These are phyloP conservation scores for Globisporangium takayamanum DNA, from an alignment of 352 stramenopile genomes.

Conservation along the genomic window DNA sequence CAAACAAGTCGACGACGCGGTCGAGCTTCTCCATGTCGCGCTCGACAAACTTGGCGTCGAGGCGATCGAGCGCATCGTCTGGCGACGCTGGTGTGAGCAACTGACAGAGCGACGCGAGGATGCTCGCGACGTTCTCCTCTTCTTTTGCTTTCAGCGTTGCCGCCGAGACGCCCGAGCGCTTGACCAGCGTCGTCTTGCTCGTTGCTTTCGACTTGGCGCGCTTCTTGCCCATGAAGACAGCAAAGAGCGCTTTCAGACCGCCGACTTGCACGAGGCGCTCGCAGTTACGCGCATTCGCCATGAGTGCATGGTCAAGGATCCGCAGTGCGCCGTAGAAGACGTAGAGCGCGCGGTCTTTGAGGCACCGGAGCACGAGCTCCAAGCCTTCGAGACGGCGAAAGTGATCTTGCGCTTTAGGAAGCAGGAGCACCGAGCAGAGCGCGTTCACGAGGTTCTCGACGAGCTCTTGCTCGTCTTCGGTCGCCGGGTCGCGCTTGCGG, in stretches of 20 bases:
- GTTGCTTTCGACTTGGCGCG: constrained; percentile 13
- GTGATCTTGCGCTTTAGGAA: constrained; percentile 35
- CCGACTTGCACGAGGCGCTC: constrained; percentile 64
- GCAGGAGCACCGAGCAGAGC: constrained; percentile 74
- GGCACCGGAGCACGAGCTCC: constrained; percentile 90
- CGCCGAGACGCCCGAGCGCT: constrained; percentile 10
- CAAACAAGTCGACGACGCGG: constrained; percentile 69
- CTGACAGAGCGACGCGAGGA: constrained; percentile 62
- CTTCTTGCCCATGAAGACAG: constrained; percentile 71
- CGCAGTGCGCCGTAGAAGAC: constrained; percentile 49
- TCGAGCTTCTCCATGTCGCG: constrained; percentile 81
- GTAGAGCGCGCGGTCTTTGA: constrained; percentile 82
- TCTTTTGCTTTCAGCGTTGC: constrained; percentile 25
- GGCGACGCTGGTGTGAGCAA: constrained; percentile 38
- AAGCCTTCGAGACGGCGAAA: constrained; percentile 83
- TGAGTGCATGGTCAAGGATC: constrained; percentile 53
- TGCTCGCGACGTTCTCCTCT: constrained; percentile 57
- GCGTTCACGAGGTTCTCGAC: constrained; percentile 91
- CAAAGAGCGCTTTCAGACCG: constrained; percentile 57
- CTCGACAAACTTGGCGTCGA: constrained; percentile 82
- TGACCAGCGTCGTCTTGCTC: constrained; percentile 16
- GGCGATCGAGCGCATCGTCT: constrained; percentile 49
- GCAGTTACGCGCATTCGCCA: constrained; percentile 55
- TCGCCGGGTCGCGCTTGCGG: constrained; percentile 76
- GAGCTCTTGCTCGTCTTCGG: constrained; percentile 87